Conservation (phyloP, 345 rosid genomes). For the Heritiera littoralis region DNA sequence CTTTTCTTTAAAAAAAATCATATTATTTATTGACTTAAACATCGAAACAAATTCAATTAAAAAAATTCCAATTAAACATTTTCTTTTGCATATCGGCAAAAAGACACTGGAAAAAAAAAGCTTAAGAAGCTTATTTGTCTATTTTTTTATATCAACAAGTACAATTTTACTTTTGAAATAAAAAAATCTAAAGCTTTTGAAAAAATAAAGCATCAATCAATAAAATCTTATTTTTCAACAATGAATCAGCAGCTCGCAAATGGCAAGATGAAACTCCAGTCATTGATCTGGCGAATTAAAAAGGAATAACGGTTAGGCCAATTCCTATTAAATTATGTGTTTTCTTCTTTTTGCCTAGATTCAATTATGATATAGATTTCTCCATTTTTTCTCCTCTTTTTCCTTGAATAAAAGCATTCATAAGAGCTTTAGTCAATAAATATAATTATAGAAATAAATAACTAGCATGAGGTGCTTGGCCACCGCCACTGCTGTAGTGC, state of each 20-base stretch:
- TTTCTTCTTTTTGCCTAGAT: not conserved
- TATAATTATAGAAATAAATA: not conserved
- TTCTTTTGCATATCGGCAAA: no score
- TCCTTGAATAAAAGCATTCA: not conserved
- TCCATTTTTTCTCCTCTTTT: not conserved
- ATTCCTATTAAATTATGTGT: not conserved
- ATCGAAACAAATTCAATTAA: no score
- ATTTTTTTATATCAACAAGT: no score
- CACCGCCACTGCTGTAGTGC: not conserved
- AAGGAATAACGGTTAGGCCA: not conserved
- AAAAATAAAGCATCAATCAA: no score
- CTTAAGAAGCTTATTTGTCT: no score
- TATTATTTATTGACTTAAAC: no score
- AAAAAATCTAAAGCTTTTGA: no score
- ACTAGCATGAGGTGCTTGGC: not conserved
- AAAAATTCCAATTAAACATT: no score
- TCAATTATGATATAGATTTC: not conserved
- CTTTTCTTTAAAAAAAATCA: no score
- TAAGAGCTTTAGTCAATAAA: not conserved
- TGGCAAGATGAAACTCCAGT: not conserved
- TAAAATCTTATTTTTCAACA: not conserved
- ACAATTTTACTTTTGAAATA: no score
- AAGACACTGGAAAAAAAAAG: no score
- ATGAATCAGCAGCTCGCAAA: not conserved
- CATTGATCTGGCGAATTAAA: not conserved